phyloP scores from a whole-genome alignment of 2,329 filamentous ascomycete species.

The Penicillium sp. region DNA sequence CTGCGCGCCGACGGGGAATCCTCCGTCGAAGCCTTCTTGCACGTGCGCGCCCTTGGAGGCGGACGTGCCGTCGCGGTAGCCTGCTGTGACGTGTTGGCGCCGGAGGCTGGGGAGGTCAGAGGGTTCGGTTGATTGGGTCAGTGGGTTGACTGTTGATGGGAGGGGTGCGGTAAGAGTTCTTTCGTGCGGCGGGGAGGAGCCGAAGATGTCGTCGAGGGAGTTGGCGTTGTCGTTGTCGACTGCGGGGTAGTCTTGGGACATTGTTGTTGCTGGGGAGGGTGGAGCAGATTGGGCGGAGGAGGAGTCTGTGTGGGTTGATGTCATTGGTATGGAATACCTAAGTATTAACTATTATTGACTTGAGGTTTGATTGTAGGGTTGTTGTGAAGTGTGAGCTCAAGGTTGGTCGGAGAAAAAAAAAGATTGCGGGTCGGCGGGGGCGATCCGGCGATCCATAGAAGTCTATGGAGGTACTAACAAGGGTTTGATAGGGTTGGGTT shows the following conservation, averaged over 20 bases:
- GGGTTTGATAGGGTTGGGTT: not conserved
- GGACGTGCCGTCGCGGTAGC: conserved; percentile 85
- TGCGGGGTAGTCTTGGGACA: conserved; percentile 23
- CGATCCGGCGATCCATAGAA: not conserved
- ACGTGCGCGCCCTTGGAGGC: conserved; percentile 72
- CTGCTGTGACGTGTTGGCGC: conserved; percentile 75
- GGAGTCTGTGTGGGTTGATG: conserved; percentile 11
- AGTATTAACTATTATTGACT: not conserved
- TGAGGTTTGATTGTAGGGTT: not conserved
- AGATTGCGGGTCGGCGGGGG: conserved; percentile 1
- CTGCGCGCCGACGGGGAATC: conserved; percentile 78
- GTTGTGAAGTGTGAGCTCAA: not conserved
- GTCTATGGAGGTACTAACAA: not conserved
- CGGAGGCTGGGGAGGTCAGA: conserved; percentile 75
- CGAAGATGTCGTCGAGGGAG: conserved; percentile 45
- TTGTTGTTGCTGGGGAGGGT: conserved; percentile 25
- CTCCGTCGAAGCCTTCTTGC: conserved; percentile 88
- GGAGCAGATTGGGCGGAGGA: conserved; percentile 18
- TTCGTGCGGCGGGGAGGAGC: conserved; percentile 37
- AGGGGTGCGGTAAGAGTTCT: not conserved
- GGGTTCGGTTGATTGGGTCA: conserved; percentile 35
- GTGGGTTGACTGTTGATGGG: not conserved
- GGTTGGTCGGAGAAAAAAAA: not conserved
- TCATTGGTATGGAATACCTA: not conserved
- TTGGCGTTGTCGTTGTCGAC: conserved; percentile 19